Base-by-base conservation (phyloP, 352 stramenopile genomes). In the Phytophthora pluvialis region DNA sequence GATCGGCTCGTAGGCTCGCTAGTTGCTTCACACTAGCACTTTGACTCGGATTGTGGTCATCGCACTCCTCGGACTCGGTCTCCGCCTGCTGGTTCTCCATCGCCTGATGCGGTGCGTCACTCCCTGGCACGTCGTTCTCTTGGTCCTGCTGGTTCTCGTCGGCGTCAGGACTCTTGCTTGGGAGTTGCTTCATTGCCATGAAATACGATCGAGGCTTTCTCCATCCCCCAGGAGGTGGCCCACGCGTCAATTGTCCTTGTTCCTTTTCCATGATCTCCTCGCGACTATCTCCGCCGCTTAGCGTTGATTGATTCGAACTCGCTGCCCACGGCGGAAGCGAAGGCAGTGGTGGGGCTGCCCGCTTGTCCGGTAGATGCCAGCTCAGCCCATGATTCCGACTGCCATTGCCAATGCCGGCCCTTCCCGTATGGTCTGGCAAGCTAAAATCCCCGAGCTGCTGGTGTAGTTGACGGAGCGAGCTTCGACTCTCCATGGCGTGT, bases 171-270 rank as follows among this genome's bases (percentile, higher is more conserved):
- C 18, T 18, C 28, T 62, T 73, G n/a, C 5, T 21, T 5, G 71
- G 60, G 15, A 80, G 38, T 13, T 78, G 64, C 63, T 82, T 85
- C 64, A 85, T 73, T 4, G 76, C 61, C 16, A 75, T 80, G 62
- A 86, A 88, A 51, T 86, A 86, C 36, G 79, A 74, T 26, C 69
- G 75, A n/a, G 75, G 75, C 18, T 79, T 81, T 31, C 57, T 74
- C 77, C 77, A 86, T 9, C 56, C 54, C 56, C n/a, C 18, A 35
- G 21, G 40, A 15, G 36, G 60, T 6, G 59, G 59, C 8, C 65
- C 39, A 26, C 25, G 31, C 0, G 39, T 11, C 36, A 67, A 35
- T 35, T 44, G 10, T 15, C 15, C 66, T 31, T 11, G 36, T 11
- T 21, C 39, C 16, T 11, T 55, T 33, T 38, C 32, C 28, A 5